Evolutionary conservation across 139 green algal species (phyloP), one percentile per base, ranked within the genome.

Genomic region (Micractinium conductrix): DNA sequence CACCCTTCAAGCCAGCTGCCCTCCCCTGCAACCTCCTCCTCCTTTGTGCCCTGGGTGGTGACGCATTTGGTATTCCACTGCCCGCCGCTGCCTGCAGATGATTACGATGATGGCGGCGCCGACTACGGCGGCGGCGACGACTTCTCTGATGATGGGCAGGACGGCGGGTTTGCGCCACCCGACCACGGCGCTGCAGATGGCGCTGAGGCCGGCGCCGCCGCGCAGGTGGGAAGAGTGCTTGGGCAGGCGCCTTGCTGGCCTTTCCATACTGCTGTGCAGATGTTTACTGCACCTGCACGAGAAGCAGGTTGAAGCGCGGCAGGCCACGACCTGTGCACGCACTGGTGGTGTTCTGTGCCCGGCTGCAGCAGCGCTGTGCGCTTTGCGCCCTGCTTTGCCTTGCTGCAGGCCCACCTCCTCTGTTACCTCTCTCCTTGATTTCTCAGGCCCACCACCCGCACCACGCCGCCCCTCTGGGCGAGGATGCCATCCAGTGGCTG

Each of bases 401-500:
- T 26, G 58, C 58, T 67, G 58, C 2, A 7, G 58, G 58, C 2
- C 58, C 16, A 5, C 58, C 24, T 35, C 2, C 7, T 35, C 4
- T 7, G 22, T 9, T 5, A 21, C 24, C 58, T 35, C 10, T 67
- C 6, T 10, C 9, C 16, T 28, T 35, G 24, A 26, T 67, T 30
- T 28, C 65, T 33, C 65, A 8, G 63, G 4, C 7, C 7, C 65
- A n/a, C n/a, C 28, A 33, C 65, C 33, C 65, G 44, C 65, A 62
- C 26, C 40, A 62, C 2, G 72, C 58, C 9, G 65, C 53, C 7
- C 43, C 40, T 1, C 38, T 89, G 48, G 70, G 71, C 37, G 58
- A 90, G 60, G 86, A 92, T 6, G 88, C 86, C 4, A 65, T 92
- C 30, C 75, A 86, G 55, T 92, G 79, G 80, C 74, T 91, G 35